phyloP scores from a whole-genome alignment of 1,139 yeast genomes.

The Geotrichum klebahnii region DNA sequence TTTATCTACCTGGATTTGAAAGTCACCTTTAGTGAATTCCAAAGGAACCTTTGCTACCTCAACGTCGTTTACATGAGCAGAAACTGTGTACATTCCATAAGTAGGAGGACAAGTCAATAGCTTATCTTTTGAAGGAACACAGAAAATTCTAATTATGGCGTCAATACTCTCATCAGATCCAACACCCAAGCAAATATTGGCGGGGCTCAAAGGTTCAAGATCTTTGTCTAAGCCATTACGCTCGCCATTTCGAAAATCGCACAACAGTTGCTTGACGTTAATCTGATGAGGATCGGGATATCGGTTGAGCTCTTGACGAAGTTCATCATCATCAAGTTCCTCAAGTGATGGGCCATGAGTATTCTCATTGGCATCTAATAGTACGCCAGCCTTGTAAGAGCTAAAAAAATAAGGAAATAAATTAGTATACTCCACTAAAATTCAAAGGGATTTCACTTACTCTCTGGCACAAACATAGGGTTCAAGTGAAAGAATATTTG shows the following conservation, averaged over 20 bases:
- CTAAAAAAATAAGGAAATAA: constrained; percentile 27
- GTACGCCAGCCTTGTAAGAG: constrained; percentile 77
- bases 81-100: constrained; percentile 92
- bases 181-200: constrained; percentile 85
- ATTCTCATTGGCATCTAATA: constrained; percentile 93
- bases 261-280: constrained; percentile 68
- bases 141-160: constrained; percentile 75
- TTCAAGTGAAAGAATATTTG: constrained; percentile 72
- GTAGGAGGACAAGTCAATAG: constrained; percentile 90
- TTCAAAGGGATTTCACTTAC: too few species aligned
- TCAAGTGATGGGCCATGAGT: constrained; percentile 81
- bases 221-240: constrained; percentile 30
- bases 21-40: constrained; percentile 46
- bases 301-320: constrained; percentile 58
- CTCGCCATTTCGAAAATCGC: constrained; percentile 61
- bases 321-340: constrained; percentile 41
- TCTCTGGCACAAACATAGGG: constrained; percentile 97
- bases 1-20: constrained; percentile 61
- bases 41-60: constrained; percentile 69
- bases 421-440: too few species aligned
- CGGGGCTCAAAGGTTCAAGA: constrained; percentile 46
- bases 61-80: constrained; percentile 86
- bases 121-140: constrained; percentile 78
- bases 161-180: constrained; percentile 98
- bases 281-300: constrained; percentile 96